phyloP scores from a whole-genome alignment of 2,329 filamentous ascomycete genomes.

The Talaromyces amestolkiae region DNA sequence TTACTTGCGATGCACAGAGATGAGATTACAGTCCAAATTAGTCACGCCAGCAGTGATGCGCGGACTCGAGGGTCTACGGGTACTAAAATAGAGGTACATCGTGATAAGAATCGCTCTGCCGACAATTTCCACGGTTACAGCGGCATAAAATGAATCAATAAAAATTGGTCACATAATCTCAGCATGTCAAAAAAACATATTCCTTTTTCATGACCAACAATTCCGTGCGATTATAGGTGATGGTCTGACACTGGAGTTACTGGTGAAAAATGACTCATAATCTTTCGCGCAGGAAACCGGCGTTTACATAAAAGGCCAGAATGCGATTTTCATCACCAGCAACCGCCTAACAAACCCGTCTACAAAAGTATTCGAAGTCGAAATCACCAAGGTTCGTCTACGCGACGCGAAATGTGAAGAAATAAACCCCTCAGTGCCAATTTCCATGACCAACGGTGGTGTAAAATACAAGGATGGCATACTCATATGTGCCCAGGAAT shows the following conservation, averaged over 20 bases:
- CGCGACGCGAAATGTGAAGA: too few species aligned
- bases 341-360: neutral
- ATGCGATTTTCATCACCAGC: neutral
- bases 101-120: neutral
- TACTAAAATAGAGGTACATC: neutral
- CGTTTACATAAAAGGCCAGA: neutral
- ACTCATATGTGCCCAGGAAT: too few species aligned
- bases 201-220: neutral
- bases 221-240: neutral
- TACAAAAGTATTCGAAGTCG: neutral
- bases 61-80: neutral
- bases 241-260: neutral
- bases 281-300: neutral
- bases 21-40: neutral
- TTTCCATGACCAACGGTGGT: neutral
- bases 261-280: neutral
- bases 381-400: too few species aligned
- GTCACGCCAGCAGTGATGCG: neutral
- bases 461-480: too few species aligned
- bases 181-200: too few species aligned
- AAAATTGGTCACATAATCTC: too few species aligned
- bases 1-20: neutral
- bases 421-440: too few species aligned
- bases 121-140: neutral
- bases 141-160: neutral